These are phyloP conservation scores for Dioscorea cayenensis DNA, from an alignment of 116 monocot genomes.

Conservation along the genomic window DNA sequence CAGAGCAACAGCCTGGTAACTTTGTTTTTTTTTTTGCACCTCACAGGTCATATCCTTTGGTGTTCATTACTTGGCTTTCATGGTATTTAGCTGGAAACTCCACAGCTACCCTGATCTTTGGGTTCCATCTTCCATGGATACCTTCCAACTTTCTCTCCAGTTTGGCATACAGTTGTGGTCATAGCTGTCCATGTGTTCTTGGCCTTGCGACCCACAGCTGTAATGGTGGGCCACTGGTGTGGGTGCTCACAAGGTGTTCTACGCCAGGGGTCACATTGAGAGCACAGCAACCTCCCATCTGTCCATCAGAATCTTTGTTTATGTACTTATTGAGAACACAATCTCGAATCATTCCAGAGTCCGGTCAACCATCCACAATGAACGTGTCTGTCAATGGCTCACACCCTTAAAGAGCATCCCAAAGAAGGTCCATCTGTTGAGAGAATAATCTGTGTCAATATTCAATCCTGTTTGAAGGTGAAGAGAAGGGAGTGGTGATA, in stretches of 20 bases:
- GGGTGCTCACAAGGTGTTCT: constrained; percentile 90
- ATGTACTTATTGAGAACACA: neutral
- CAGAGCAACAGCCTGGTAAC: neutral
- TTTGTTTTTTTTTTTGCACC: neutral
- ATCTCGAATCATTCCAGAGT: neutral
- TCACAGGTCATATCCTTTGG: constrained; percentile 62
- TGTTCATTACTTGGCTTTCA: constrained; percentile 60
- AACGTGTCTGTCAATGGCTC: too few species aligned
- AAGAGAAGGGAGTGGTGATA: constrained; percentile 82
- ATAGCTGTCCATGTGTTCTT: constrained; percentile 95
- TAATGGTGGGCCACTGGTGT: constrained; percentile 97
- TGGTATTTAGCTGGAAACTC: constrained; percentile 78
- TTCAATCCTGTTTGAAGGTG: constrained; percentile 80
- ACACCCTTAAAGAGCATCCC: too few species aligned
- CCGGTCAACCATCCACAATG: too few species aligned
- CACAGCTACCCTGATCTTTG: constrained; percentile 63
- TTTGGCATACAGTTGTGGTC: constrained; percentile 93
- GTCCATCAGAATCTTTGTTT: too few species aligned
- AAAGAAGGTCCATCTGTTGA: too few species aligned
- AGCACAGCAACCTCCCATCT: too few species aligned
- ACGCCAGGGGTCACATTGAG: constrained; percentile 90
- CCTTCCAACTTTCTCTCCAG: constrained; percentile 87
- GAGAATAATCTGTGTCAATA: too few species aligned
- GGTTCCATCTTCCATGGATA: constrained; percentile 91
- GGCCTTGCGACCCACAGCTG: constrained; percentile 92